phyloP scores from a whole-genome alignment of 208 protist species.

The Leptomonas pyrrhocoris region DNA sequence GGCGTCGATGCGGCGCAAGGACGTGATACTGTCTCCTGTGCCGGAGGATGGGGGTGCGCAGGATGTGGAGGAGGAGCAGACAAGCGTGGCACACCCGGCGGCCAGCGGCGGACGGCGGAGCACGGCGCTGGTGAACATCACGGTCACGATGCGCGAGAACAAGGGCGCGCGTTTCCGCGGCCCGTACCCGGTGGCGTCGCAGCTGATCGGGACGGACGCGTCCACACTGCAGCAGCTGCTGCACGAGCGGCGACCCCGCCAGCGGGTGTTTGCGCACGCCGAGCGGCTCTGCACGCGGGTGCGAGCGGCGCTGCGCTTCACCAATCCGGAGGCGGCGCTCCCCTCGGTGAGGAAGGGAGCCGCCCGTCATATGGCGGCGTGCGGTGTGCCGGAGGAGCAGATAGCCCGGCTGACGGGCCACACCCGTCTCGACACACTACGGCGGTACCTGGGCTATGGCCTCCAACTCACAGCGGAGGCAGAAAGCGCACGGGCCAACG shows the following conservation, averaged over 20 bases:
- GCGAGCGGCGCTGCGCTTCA: not conserved
- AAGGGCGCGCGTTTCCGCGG: constrained; percentile 3
- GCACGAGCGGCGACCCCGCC: not conserved
- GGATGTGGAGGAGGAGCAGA: too few relatives aligned
- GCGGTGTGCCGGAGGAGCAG: not conserved
- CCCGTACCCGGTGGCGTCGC: not conserved
- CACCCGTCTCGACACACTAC: not conserved
- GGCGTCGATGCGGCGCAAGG: too few relatives aligned
- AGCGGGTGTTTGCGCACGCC: not conserved
- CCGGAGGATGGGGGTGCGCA: too few relatives aligned
- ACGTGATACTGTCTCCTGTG: too few relatives aligned
- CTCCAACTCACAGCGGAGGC: constrained; percentile 10
- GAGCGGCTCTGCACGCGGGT: not conserved
- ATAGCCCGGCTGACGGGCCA: not conserved
- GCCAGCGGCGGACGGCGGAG: not conserved
- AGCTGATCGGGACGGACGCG: not conserved
- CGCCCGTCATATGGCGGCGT: not conserved
- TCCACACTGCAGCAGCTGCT: not conserved
- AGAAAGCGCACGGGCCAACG: not conserved
- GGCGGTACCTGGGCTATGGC: constrained; percentile 11
- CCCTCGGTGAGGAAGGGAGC: not conserved
- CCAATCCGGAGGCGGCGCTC: constrained; percentile 4
- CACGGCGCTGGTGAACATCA: not conserved
- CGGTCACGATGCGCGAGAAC: not conserved
- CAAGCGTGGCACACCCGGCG: too few relatives aligned